These are phyloP conservation scores for Penicillium psychrofluorescens DNA, from an alignment of 495 filamentous ascomycete species.

Conservation along the genomic window DNA sequence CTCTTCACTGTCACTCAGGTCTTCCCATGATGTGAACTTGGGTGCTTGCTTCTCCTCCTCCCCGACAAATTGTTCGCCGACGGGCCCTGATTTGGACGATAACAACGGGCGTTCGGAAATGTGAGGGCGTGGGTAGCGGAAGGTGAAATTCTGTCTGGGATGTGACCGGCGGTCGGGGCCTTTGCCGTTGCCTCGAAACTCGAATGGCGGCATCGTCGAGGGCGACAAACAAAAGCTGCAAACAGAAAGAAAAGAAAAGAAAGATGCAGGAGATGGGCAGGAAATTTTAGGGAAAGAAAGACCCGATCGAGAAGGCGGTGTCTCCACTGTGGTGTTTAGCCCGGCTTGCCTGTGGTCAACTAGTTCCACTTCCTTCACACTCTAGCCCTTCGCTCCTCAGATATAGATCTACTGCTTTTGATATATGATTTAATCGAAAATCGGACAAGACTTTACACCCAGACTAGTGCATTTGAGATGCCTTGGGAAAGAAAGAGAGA, in stretches of 20 bases:
- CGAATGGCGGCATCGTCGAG: slow-evolving; percentile 23
- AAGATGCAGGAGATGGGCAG: neutral
- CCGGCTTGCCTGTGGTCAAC: too few species aligned
- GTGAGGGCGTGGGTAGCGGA: slow-evolving; percentile 29
- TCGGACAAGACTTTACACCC: neutral
- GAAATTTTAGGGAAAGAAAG: neutral
- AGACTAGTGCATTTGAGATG: too few species aligned
- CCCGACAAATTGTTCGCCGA: slow-evolving; percentile 29
- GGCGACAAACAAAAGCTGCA: neutral
- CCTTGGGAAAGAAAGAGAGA: too few species aligned
- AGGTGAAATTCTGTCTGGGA: slow-evolving; percentile 36
- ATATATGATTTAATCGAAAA: slow-evolving; percentile 2
- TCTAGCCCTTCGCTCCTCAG: too few species aligned
- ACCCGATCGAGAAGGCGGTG: slow-evolving; percentile 9
- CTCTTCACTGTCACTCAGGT: slow-evolving; percentile 68
- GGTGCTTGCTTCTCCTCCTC: slow-evolving; percentile 20
- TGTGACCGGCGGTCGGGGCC: slow-evolving; percentile 15
- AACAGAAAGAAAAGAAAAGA: neutral
- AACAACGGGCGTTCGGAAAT: slow-evolving; percentile 43
- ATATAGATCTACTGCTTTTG: too few species aligned
- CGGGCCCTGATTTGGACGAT: slow-evolving; percentile 24
- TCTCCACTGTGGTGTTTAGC: neutral
- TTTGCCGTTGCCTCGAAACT: slow-evolving; percentile 30
- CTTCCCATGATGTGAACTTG: slow-evolving; percentile 44
- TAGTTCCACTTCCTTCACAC: too few species aligned